Evolutionary conservation across 2,329 filamentous ascomycete species (phyloP).

Genomic region (Cercospora sesami): DNA sequence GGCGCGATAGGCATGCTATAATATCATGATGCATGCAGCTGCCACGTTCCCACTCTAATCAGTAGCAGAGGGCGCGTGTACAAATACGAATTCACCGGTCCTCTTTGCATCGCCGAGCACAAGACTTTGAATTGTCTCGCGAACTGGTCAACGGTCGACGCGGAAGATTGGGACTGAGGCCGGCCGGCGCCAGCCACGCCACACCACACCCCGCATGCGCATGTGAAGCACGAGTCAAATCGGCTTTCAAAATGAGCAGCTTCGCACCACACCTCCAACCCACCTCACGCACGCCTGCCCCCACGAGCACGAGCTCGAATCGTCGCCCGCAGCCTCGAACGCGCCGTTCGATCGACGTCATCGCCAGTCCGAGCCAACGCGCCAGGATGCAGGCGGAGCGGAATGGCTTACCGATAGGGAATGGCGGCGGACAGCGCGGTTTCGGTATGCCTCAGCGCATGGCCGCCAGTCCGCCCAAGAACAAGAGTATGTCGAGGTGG

Average conservation of each 20-base stretch:
- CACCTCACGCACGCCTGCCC: conserved; percentile 11
- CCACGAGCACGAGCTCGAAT: conserved; percentile 16
- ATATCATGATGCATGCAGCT: conserved; percentile 6
- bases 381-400: conserved; percentile 31
- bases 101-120: not conserved
- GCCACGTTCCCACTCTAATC: conserved; percentile 5
- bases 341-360: conserved; percentile 27
- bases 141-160: not conserved
- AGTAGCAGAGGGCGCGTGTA: not conserved
- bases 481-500: conserved; percentile 45
- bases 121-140: not conserved
- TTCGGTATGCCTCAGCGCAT: conserved; percentile 33
- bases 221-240: conserved; percentile 19
- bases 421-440: conserved; percentile 21
- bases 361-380: conserved; percentile 20
- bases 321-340: conserved; percentile 13
- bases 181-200: conserved; percentile 1
- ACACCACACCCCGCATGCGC: conserved; percentile 6
- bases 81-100: conserved; percentile 3
- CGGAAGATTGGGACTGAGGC: conserved; percentile 1
- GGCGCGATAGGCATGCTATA: conserved; percentile 9
- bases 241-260: conserved; percentile 21
- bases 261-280: conserved; percentile 16
- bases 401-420: conserved; percentile 36
- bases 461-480: conserved; percentile 51